phyloP scores from a whole-genome alignment of 106 monocot genomes.

The Dioscorea dumetorum region DNA sequence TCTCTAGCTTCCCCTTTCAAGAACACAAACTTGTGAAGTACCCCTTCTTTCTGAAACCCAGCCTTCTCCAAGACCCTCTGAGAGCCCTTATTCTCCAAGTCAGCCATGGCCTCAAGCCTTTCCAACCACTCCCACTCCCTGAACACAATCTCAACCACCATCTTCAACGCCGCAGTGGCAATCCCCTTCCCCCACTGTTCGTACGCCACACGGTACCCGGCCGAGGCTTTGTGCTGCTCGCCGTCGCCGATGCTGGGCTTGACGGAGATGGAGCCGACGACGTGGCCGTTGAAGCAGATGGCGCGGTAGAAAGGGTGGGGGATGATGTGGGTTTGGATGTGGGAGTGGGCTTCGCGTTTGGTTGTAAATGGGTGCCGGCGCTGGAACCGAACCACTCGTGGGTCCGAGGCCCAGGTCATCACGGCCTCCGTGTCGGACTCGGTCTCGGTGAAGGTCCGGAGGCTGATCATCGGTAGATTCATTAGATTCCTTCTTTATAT shows the following conservation, averaged over 20 bases:
- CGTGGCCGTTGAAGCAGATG: constrained; percentile 31
- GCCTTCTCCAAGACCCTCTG: constrained; percentile 35
- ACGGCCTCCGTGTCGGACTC: constrained; percentile 36
- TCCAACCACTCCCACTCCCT: constrained; percentile 16
- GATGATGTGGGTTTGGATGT: constrained; percentile 28
- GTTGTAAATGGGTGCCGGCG: constrained; percentile 20
- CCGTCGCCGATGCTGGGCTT: constrained; percentile 1
- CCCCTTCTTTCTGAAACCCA: constrained; percentile 26
- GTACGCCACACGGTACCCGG: constrained; percentile 12
- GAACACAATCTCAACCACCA: constrained; percentile 7
- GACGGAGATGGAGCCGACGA: constrained; percentile 40
- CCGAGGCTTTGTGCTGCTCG: constrained; percentile 3
- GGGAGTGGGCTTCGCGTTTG: constrained; percentile 21
- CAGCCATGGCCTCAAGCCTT: constrained; percentile 23
- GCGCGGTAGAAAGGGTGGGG: constrained; percentile 48
- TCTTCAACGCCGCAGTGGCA: constrained; percentile 21
- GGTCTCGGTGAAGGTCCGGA: constrained; percentile 12
- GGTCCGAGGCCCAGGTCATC: constrained; percentile 39
- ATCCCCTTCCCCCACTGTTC: constrained; percentile 29
- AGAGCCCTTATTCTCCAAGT: constrained; percentile 14
- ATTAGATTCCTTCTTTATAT: no score
- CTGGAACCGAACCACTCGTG: constrained; percentile 25
- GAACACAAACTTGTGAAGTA: constrained; percentile 12
- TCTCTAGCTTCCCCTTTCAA: constrained; percentile 18
- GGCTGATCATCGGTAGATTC: constrained; percentile 4